Base-by-base conservation (phyloP, 345 rosid species). In the Viola odorata region DNA sequence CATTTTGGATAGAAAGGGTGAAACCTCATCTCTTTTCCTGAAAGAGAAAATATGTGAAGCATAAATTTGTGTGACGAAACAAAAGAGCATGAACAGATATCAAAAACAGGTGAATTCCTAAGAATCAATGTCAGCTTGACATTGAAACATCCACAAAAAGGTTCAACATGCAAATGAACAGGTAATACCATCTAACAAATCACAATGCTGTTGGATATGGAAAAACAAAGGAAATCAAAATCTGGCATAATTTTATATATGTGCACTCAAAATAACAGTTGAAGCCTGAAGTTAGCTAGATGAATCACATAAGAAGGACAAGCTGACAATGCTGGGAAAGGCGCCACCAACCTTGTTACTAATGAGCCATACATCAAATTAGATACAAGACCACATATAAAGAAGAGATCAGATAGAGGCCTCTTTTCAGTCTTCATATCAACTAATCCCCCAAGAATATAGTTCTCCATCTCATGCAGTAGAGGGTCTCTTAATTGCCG, bases 381-480 rank as follows among this genome's bases (percentile, higher is more conserved):
- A 69, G 88, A 84, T 50, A 84, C 50, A 37, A 85, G 72, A 71
- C 88, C 84, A 74, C 96, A 85, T 48, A 51, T 58, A 73, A 77
- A 77, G 72, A 89, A 77, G 80, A 80, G 62, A 68, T 84, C 96
- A 64, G 86, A 81, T 50, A 85, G 72, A 71, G 91, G 72, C 70
- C 72, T 58, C 63, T 65, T 76, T 67, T 78, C 80, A 61, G 67
- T 75, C 73, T 78, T 67, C 75, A 73, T 63, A 53, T 82, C 80
- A 41, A 50, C 69, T 41, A 71, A 32, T 73, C 69, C 69, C 66
- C 78, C 84, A 66, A 74, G 75, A 63, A 87, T 58, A 74, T 69
- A 68, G 48, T 71, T 71, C 73, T 89, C 96, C 89, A 87, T 71
- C 75, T 89, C 96, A 64, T 73, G 81, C 81, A 84, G 74, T 68